Evolutionary conservation across 306 rosid species (phyloP), one percentile per base, ranked within the genome.

Genomic region (Sesbania bispinosa): DNA sequence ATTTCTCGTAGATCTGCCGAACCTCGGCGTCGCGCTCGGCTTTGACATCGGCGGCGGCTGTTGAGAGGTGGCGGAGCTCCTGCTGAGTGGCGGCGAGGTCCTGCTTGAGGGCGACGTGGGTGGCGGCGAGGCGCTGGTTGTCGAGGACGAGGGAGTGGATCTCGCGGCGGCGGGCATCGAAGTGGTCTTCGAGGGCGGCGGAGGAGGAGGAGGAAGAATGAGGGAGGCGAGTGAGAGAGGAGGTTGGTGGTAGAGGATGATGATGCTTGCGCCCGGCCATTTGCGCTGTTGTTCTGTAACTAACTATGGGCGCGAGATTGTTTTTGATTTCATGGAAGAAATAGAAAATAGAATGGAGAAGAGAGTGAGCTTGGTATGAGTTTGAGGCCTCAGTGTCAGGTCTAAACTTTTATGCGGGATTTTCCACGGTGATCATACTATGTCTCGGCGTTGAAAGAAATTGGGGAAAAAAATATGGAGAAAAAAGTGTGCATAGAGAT

Each of bases 41-140:
- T 70, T 94, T 87, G 6, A 81, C 66, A 3, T 86, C 71, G 4
- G 77, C 81, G 10, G 94, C 89, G 0, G 78, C 73, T 1, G 83
- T 82, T 6, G 97, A 76, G 9, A 89, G 69, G 4, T 45, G 85
- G 8, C 83, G 90, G 76, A 90, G 84, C 52, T 87, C 95, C 65
- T 75, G 79, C 79, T 87, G 88, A 0, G 92, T 57, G 48, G 79
- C 81, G 43, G 86, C 53, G 9, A 94, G 87, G 57, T 94, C 92
- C 33, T 94, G 97, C 70, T 90, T 94, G 81, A 94, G 90, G 23
- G 88, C 92, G 55, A 89, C 89, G 78, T 94, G 98, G 27, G 82
- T 81, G 75, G 93, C 82, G 11, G 95, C 95, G 62, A 91, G 96
- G 73, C 86, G 90, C 83, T 89, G 95, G 71, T 94, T 94, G 67